Evolutionary conservation across 169 alveolate genomes (phyloP), one percentile per base, ranked within the genome.

Genomic region (Amoebophrya sp.): DNA sequence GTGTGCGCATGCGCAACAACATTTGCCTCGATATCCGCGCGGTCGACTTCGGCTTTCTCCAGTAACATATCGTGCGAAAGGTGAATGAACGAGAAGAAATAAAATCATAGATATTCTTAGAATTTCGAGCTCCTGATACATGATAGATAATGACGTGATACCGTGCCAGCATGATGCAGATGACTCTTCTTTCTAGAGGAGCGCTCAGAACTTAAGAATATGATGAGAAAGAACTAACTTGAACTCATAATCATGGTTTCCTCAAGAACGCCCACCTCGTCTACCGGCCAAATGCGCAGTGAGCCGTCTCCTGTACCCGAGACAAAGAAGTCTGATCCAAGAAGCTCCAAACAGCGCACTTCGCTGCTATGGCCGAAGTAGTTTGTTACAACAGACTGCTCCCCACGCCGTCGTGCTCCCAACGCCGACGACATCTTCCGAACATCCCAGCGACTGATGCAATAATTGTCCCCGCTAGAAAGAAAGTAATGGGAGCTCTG

Each of bases 1-100:
- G 33, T 65, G 83, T 65, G 83, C 83, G 83, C 83, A 36, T 65
- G 83, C 33, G 83, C 83, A 36, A 65, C 83, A 29, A 65, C 83
- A 36, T 65, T 65, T 6, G n/a, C 36, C 1, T 65, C 83, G 83
- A 12, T 65, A 29, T 65, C 83, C 36, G 83, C 12, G 26, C 83
- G 83, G 12, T 65, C 83, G 33, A 0, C 0, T 26, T 65, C 83
- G 83, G 83, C 83, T 36, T 65, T 65, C 83, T 65, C 83, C 38
- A 65, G 18, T 12, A 0, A 10, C 38, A 65, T 26, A 26, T 65
- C 83, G 83, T 65, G 18, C 36, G 2, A 0, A 6, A 65, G 10
- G 36, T n/a, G n/a, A n/a, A n/a, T n/a, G n/a, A n/a, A n/a, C n/a
- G n/a, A n/a, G n/a, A n/a, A n/a, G n/a, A n/a, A n/a, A n/a, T n/a